Evolutionary conservation across 2,329 filamentous ascomycete species (phyloP).

Genomic region (Sarocladiaceae sp.): DNA sequence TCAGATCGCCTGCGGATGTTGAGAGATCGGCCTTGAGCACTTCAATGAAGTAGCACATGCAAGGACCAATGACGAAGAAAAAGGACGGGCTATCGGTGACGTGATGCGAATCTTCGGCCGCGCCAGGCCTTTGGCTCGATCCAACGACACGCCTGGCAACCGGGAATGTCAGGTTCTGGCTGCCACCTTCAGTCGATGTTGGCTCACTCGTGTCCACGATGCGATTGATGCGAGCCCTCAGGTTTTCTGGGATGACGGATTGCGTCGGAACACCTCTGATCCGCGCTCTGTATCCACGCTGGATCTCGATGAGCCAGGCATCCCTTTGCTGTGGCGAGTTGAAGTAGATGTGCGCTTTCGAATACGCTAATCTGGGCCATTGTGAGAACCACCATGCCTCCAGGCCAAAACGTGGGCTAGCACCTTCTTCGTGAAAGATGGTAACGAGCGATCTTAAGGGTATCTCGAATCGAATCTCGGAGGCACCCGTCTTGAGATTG

Average conservation of each 20-base stretch:
- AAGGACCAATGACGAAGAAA: constrained; percentile 48
- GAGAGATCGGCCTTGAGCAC: constrained; percentile 39
- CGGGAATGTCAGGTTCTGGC: constrained; percentile 40
- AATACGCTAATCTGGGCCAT: constrained; percentile 37
- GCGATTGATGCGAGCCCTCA: constrained; percentile 39
- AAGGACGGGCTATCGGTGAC: constrained; percentile 43
- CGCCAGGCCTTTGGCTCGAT: constrained; percentile 31
- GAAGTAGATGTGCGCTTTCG: constrained; percentile 44
- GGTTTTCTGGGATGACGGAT: constrained; percentile 36
- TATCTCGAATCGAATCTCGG: constrained; percentile 37
- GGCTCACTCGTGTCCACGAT: constrained; percentile 41
- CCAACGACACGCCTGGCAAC: constrained; percentile 42
- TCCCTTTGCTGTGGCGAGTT: constrained; percentile 41
- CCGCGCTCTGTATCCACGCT: constrained; percentile 32
- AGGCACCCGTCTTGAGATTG: constrained; percentile 23
- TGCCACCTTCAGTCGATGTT: constrained; percentile 17
- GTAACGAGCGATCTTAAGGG: constrained; percentile 46
- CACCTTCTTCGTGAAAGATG: constrained; percentile 44
- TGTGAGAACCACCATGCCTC: constrained; percentile 51
- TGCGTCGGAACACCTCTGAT: constrained; percentile 28
- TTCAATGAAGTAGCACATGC: constrained; percentile 46
- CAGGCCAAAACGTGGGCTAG: constrained; percentile 42
- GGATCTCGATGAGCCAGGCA: constrained; percentile 42
- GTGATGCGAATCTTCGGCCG: constrained; percentile 38
- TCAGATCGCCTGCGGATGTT: constrained; percentile 38